These are phyloP conservation scores for Fusarium xyrophilum DNA, from an alignment of 2,329 filamentous ascomycete genomes.

Conservation along the genomic window DNA sequence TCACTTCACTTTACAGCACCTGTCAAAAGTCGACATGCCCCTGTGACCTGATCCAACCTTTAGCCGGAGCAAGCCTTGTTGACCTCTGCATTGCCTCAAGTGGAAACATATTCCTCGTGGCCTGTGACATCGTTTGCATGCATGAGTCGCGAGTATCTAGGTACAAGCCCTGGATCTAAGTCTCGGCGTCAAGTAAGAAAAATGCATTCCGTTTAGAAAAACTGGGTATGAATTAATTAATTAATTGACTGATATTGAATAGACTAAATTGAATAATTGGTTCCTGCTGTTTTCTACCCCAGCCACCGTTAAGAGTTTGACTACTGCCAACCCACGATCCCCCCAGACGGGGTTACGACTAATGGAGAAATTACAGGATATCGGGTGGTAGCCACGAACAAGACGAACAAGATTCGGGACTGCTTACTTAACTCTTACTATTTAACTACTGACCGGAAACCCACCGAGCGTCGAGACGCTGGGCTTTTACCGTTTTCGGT, in stretches of 20 bases:
- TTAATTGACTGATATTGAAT: constrained; percentile 4
- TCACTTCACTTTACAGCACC: neutral
- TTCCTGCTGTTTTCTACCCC: neutral
- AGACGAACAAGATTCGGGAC: constrained; percentile 24
- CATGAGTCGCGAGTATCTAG: constrained; percentile 24
- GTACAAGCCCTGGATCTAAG: neutral
- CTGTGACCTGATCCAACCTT: constrained; percentile 32
- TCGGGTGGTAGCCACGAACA: constrained; percentile 13
- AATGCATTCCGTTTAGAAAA: constrained; percentile 13
- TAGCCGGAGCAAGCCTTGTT: constrained; percentile 23
- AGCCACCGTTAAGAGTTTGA: constrained; percentile 2
- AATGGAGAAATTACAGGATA: constrained; percentile 9
- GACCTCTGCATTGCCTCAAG: constrained; percentile 5
- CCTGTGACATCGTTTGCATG: constrained; percentile 27
- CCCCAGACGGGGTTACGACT: constrained; percentile 11
- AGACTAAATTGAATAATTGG: neutral
- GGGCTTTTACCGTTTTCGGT: neutral
- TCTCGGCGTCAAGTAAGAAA: neutral
- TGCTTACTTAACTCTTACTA: constrained; percentile 14
- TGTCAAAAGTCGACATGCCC: constrained; percentile 12
- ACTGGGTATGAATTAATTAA: neutral
- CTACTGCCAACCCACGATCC: constrained; percentile 4
- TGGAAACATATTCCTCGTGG: constrained; percentile 23
- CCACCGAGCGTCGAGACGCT: neutral
- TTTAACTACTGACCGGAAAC: neutral